Evolutionary conservation across 2,329 filamentous ascomycete genomes (phyloP).

Genomic region (Lasiodiplodia hormozganensis): DNA sequence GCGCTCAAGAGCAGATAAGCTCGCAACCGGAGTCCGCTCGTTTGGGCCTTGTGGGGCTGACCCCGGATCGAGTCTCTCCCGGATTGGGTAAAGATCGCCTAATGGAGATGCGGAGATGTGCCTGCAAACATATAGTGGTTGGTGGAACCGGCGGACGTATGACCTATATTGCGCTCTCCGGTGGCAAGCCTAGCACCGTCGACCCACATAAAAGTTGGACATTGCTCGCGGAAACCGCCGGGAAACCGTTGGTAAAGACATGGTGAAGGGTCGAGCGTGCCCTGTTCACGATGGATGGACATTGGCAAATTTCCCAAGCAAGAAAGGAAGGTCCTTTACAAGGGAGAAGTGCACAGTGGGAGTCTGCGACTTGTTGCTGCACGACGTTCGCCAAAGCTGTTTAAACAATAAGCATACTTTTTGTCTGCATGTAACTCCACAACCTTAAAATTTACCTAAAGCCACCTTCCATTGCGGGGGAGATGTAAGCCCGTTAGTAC

Average conservation of each 20-base stretch:
- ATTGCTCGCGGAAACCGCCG: neutral
- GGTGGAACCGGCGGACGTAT: conserved; percentile 5
- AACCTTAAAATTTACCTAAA: conserved; percentile 8
- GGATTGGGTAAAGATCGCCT: neutral
- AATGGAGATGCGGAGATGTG: conserved; percentile 10
- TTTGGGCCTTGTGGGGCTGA: conserved; percentile 8
- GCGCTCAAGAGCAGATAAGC: conserved; percentile 18
- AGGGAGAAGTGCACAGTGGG: neutral
- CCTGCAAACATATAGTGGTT: conserved; percentile 1
- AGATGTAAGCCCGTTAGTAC: too few species aligned
- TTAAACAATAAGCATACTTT: conserved; percentile 15
- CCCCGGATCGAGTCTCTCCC: neutral
- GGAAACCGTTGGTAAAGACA: neutral
- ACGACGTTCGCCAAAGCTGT: neutral
- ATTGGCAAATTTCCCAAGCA: neutral
- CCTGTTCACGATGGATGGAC: neutral
- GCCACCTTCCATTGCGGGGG: neutral
- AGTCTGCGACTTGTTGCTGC: neutral
- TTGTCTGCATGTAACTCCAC: neutral
- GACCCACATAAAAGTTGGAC: neutral
- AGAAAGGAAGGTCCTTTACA: neutral
- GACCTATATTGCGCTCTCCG: neutral
- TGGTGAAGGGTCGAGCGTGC: neutral
- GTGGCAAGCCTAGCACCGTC: neutral
- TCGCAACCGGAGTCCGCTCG: neutral